Evolutionary conservation across 2,329 filamentous ascomycete genomes (phyloP), one percentile per base, ranked within the genome.

Genomic region (Colletotrichum sp.): DNA sequence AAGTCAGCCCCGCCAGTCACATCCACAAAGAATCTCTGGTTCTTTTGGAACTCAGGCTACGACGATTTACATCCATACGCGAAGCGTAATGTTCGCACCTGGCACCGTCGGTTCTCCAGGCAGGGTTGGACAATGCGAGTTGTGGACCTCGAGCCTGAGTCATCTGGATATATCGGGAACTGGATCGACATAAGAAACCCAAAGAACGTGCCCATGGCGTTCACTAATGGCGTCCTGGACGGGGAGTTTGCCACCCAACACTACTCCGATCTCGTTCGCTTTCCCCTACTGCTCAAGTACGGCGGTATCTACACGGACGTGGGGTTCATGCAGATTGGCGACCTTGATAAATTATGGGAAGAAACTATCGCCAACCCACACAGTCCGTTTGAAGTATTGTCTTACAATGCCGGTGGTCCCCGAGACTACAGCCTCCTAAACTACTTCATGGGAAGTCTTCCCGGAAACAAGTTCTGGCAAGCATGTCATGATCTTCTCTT

Each of bases 271-370:
- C 87, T 93, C 2, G 88, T 92, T 5, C 87, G 90, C 1, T 91
- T 85, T 78, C 90, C 91, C 4, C 83, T 92, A 14, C 81, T 92
- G n/a, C 83, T 91, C 13, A 86, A 83, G 71, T 90, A 92, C 77
- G 90, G 91, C 63, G 91, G 90, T 32, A 85, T 92, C 1, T 92
- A 92, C 78, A 87, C 89, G 1, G 90, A 92, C 77, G 90, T 90
- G 0, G 90, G 90, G 0, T 80, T 91, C 77, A 84, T 92, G 76
- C 88, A 89, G 74, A 91, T 92, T 75, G 90, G 90, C 8, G 89
- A 92, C 81, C 77, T 92, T 4, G 87, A 92, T 79, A 79, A 83
- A 6, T 80, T 92, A 12, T 93, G 90, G 90, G 83, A 83, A 64
- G 78, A 84, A 66, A 90, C 87, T 0, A 81, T 92, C 9, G 87